Conservation (phyloP, 2,329 filamentous ascomycete genomes). For the Sporothrix pseudoabietina region DNA sequence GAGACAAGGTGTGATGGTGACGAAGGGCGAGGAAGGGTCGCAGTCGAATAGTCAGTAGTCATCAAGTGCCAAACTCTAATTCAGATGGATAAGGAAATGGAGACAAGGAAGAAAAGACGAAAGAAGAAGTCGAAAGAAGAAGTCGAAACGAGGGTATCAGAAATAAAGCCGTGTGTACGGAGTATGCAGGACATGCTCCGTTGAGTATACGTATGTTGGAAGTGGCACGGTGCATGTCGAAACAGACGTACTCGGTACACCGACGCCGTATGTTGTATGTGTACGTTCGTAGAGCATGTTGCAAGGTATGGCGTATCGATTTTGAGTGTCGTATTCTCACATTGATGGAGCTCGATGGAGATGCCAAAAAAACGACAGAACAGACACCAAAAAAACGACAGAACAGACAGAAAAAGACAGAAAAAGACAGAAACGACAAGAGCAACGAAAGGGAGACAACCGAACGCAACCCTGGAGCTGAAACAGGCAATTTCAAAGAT, state of each 20-base stretch:
- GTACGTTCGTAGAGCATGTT: too few relatives aligned
- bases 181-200: not conserved
- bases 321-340: not conserved
- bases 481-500: not conserved
- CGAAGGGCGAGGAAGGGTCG: not conserved
- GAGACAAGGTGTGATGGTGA: not conserved
- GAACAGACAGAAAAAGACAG: not conserved
- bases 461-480: not conserved
- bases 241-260: not conserved
- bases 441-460: not conserved
- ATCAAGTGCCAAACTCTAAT: not conserved
- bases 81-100: not conserved
- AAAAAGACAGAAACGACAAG: not conserved
- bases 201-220: not conserved
- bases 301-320: not conserved
- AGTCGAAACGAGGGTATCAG: not conserved
- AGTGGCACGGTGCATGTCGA: not conserved
- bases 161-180: not conserved
- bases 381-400: not conserved
- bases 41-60: not conserved
- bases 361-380: not conserved
- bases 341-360: not conserved
- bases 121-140: not conserved
- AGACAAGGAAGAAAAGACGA: not conserved
- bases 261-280: not conserved